Evolutionary conservation across 305 asterid genomes (phyloP).

Genomic region (Fraxinus ornus): DNA sequence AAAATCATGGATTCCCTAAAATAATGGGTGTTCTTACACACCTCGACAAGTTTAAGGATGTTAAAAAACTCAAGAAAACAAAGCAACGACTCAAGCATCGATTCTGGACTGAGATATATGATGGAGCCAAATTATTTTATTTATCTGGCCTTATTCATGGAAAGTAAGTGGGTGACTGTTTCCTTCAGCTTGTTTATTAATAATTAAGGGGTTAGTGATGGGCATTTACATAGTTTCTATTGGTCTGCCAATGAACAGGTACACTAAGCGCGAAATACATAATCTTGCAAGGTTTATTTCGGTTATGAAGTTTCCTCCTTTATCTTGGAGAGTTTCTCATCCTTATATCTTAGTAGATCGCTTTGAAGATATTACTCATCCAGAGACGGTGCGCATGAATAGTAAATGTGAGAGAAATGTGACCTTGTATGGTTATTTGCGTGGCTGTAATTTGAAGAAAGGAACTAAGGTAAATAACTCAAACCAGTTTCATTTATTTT

Average conservation of each 20-base stretch:
- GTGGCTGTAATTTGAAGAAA: constrained; percentile 92
- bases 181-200: constrained; percentile 19
- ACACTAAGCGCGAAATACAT: constrained; percentile 86
- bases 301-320: constrained; percentile 93
- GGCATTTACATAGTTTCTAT: constrained; percentile 18
- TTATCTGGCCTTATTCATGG: constrained; percentile 97
- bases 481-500: background rate
- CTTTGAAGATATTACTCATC: constrained; percentile 90
- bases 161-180: constrained; percentile 54
- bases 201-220: constrained; percentile 4
- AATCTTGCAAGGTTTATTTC: constrained; percentile 96
- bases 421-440: constrained; percentile 83
- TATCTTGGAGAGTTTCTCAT: constrained; percentile 92
- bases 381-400: constrained; percentile 69
- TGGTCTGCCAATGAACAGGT: constrained; percentile 52
- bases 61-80: constrained; percentile 86
- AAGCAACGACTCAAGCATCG: constrained; percentile 97
- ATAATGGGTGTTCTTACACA: constrained; percentile 99
- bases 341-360: constrained; percentile 92
- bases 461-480: constrained; percentile 65
- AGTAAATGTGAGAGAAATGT: constrained; percentile 84
- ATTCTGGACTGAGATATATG: constrained; percentile 97
- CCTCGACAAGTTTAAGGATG: constrained; percentile 93
- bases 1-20: constrained; percentile 96
- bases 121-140: constrained; percentile 93